These are phyloP conservation scores for Endogone sp. DNA, from an alignment of 192 early-diverging fungal species.

Conservation along the genomic window DNA sequence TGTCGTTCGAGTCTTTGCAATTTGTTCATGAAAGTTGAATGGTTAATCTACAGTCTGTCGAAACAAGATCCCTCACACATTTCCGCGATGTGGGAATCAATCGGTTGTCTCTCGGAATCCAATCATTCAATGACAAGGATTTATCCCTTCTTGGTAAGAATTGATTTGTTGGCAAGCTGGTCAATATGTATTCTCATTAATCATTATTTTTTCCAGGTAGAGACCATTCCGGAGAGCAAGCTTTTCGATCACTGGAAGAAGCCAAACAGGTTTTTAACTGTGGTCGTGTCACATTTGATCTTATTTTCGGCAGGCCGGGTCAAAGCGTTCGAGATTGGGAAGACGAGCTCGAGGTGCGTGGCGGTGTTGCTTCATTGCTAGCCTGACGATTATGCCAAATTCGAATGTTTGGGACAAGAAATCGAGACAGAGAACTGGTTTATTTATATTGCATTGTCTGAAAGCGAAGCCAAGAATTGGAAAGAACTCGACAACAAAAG, in stretches of 20 bases:
- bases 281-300: slow-evolving; percentile 40
- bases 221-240: slow-evolving; percentile 41
- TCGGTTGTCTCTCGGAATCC: slow-evolving; percentile 48
- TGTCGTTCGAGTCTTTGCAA: no score
- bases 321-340: slow-evolving; percentile 40
- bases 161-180: background rate
- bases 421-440: no score
- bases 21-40: no score
- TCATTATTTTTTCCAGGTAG: slow-evolving; percentile 34
- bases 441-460: no score
- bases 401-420: slow-evolving; percentile 3
- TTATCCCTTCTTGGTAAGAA: slow-evolving; percentile 28
- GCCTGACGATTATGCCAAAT: background rate
- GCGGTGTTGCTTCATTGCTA: background rate
- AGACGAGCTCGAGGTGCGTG: slow-evolving; percentile 31
- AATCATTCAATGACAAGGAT: slow-evolving; percentile 37
- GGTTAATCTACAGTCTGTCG: slow-evolving; percentile 21
- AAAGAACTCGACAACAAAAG: no score
- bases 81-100: slow-evolving; percentile 45
- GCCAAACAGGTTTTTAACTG: slow-evolving; percentile 39
- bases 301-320: slow-evolving; percentile 47
- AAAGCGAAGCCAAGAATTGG: no score
- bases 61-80: slow-evolving; percentile 20
- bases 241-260: slow-evolving; percentile 30
- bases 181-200: no score